Conservation (phyloP, 805 yeast species). For the Wickerhamiella siamensis region DNA sequence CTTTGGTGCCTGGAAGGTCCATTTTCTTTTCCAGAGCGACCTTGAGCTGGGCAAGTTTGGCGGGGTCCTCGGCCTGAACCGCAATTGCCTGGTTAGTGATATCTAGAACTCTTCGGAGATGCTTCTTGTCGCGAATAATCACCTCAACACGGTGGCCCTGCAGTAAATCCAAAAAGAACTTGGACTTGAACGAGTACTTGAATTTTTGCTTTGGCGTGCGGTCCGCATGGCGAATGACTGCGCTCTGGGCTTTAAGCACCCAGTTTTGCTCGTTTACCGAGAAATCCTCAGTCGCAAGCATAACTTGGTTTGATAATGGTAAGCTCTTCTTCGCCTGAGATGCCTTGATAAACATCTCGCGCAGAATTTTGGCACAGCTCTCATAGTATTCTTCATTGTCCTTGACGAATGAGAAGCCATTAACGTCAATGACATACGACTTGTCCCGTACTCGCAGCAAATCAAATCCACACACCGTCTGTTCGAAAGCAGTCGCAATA, state of each 20-base stretch:
- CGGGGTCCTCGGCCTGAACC: conserved; percentile 66
- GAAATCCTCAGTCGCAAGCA: conserved; percentile 1
- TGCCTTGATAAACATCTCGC: conserved; percentile 58
- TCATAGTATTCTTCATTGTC: conserved; percentile 82
- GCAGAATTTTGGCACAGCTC: conserved; percentile 58
- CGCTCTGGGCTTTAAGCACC: conserved; percentile 87
- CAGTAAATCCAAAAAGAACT: conserved; percentile 66
- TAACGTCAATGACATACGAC: conserved; percentile 90
- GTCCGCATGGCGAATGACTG: conserved; percentile 92
- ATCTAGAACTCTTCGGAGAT: conserved; percentile 69
- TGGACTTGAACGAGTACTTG: conserved; percentile 85
- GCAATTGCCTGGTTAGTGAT: conserved; percentile 66
- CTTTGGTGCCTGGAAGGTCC: conserved; percentile 88
- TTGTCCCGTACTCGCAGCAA: conserved; percentile 74
- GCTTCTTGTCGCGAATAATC: conserved; percentile 79
- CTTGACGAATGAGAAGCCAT: conserved; percentile 94
- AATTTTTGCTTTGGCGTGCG: conserved; percentile 97
- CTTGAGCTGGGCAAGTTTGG: conserved; percentile 60
- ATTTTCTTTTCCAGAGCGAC: conserved; percentile 80
- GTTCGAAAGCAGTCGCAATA: conserved; percentile 66
- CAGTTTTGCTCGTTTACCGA: conserved; percentile 51
- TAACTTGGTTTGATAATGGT: conserved; percentile 7
- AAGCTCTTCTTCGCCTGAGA: conserved; percentile 25
- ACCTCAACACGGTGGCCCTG: conserved; percentile 96
- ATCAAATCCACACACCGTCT: conserved; percentile 95